Base-by-base conservation (phyloP, 2,329 filamentous ascomycete genomes). In the Cercospora berteroae region DNA sequence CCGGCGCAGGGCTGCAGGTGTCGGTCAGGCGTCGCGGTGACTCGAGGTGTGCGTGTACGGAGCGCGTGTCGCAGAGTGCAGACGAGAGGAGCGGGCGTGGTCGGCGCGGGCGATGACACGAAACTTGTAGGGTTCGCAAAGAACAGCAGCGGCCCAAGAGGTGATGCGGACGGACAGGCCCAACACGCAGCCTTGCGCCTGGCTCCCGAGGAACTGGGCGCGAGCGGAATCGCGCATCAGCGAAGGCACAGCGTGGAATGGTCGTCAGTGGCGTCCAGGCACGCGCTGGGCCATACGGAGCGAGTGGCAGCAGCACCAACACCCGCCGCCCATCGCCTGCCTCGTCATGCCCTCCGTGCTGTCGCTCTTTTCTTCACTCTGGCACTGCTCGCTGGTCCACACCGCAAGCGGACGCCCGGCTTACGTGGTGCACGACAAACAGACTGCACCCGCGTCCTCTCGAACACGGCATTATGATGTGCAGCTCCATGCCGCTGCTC, bases 221-320 rank as follows among this genome's bases (percentile, higher is more conserved):
- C 57, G 57, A 23, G 29, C 57, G 33, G 33, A 48, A 60, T 18
- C 12, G 58, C 36, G 52, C 29, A 63, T 50, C 25, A 13, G 36
- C 36, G 36, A 42, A n/a, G 36, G 36, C 36, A 18, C 23, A 23
- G 61, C 29, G 20, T 63, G 61, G 61, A 52, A 63, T 57, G 61
- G 29, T 36, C 44, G 61, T 63, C 61, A 63, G 61, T 63, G 61
- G 61, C 61, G 61, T 39, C 33, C 61, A 63, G 60, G 48, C 44
- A 56, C 39, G 50, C 36, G 6, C 39, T 50, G 44, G 42, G 60
- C 60, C 60, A 63, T 7, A 63, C 60, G 44, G 48, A 56, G 60
- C 50, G 60, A 57, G 52, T 57, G 52, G 6, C 52, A 57, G 52
- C 52, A 4, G 18, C 52, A 33, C 52, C 52, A 29, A 31, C 52